Evolutionary conservation across 176 grass and related monocot genomes (phyloP).

Genomic region (Aegilops bicornis): DNA sequence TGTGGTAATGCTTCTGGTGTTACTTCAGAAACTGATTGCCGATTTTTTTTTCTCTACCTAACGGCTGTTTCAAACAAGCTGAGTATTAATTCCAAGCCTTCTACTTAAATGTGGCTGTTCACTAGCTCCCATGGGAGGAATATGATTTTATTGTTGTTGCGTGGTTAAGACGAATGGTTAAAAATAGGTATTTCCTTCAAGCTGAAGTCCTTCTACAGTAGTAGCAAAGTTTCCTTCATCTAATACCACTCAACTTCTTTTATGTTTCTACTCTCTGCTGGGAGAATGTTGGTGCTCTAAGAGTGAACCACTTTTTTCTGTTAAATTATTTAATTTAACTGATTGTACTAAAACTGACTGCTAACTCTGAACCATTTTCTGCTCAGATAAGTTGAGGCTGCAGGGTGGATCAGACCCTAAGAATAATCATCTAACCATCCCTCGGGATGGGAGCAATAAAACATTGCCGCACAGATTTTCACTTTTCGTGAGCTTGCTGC

Average conservation of each 20-base stretch:
- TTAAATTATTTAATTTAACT: neutral
- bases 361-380: slow-evolving; percentile 24
- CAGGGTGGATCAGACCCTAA: slow-evolving; percentile 48
- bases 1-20: neutral
- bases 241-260: neutral
- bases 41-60: neutral
- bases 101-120: neutral
- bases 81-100: neutral
- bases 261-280: neutral
- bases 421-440: slow-evolving; percentile 57
- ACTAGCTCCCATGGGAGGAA: neutral
- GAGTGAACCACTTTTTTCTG: neutral
- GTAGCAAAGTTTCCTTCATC: neutral
- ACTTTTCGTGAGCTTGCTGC: slow-evolving; percentile 87
- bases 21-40: neutral
- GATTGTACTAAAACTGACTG: neutral
- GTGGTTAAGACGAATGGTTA: neutral
- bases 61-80: neutral
- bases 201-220: neutral
- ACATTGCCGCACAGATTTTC: slow-evolving; percentile 90
- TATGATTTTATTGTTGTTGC: neutral
- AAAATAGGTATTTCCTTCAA: neutral
- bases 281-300: neutral
- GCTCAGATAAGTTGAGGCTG: slow-evolving; percentile 62
- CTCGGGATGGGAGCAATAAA: slow-evolving; percentile 66